Evolutionary conservation across 768 basidiomycete species (phyloP).

Genomic region (Leccinum fibrillosum): DNA sequence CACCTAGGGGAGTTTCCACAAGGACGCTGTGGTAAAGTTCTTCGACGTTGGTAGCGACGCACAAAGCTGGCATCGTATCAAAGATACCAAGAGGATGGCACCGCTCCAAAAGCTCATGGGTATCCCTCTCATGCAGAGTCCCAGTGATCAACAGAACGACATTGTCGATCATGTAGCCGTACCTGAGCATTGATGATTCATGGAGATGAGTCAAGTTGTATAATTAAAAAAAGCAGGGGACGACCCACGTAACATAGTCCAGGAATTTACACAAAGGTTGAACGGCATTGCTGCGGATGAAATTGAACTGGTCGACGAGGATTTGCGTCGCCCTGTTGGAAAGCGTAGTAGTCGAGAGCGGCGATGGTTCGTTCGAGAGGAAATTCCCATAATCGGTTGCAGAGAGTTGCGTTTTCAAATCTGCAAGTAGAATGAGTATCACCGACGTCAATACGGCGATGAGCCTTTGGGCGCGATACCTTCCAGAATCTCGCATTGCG

Average conservation of each 20-base stretch:
- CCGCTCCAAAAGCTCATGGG: conserved; percentile 91
- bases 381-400: conserved; percentile 99
- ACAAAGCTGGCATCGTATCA: conserved; percentile 98
- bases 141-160: conserved; percentile 96
- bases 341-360: conserved; percentile 91
- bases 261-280: conserved; percentile 89
- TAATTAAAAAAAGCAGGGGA: conserved; percentile 1
- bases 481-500: conserved; percentile 96
- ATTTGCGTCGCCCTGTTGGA: conserved; percentile 95
- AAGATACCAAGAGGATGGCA: conserved; percentile 98
- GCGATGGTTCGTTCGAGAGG: conserved; percentile 92
- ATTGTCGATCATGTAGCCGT: conserved; percentile 99
- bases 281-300: conserved; percentile 84
- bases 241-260: conserved; percentile 93
- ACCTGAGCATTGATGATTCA: conserved; percentile 45
- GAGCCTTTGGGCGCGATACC: conserved; percentile 45
- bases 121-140: conserved; percentile 94
- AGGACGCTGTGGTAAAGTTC: conserved; percentile 96
- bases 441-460: background rate
- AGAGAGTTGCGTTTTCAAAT: conserved; percentile 92
- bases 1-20: conserved; percentile 96
- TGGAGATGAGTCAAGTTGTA: conserved; percentile 1
- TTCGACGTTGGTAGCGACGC: conserved; percentile 97
- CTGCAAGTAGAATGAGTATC: conserved; percentile 40
- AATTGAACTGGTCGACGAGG: conserved; percentile 97